Conservation (phyloP, 768 basidiomycete genomes). For the Coprinopsis marcescibilis region DNA sequence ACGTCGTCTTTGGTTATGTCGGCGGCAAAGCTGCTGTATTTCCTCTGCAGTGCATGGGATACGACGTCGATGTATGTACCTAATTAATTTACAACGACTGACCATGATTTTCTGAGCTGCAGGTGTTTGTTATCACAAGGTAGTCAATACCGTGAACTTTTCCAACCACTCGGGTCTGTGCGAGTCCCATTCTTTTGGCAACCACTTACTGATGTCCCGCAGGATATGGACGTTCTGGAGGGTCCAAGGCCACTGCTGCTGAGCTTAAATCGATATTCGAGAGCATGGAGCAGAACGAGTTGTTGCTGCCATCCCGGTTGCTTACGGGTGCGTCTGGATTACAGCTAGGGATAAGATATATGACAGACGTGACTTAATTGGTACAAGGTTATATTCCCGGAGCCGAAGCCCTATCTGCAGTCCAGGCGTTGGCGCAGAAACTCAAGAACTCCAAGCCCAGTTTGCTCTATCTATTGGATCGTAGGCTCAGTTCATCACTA, state of each 20-base stretch:
- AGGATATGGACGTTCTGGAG: constrained; percentile 84
- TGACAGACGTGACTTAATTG: neutral
- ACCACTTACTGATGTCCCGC: neutral
- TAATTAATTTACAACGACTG: constrained; percentile 8
- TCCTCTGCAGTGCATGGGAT: constrained; percentile 81
- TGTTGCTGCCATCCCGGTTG: constrained; percentile 65
- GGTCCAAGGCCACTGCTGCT: constrained; percentile 68
- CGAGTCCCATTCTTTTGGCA: neutral
- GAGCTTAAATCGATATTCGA: constrained; percentile 77
- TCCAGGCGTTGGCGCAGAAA: constrained; percentile 56
- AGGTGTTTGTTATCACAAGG: constrained; percentile 40
- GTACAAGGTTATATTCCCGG: constrained; percentile 78
- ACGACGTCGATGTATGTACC: constrained; percentile 83
- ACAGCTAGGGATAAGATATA: neutral
- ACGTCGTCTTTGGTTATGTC: constrained; percentile 91
- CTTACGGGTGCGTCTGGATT: constrained; percentile 57
- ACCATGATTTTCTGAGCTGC: constrained; percentile 12
- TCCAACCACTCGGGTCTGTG: constrained; percentile 84
- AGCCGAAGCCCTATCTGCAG: constrained; percentile 66
- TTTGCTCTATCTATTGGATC: constrained; percentile 86
- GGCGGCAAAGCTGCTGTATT: constrained; percentile 80
- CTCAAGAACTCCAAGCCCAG: constrained; percentile 53
- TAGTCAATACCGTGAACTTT: constrained; percentile 90
- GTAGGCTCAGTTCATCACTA: constrained; percentile 40
- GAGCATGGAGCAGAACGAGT: constrained; percentile 66